phyloP scores from a whole-genome alignment of 345 rosid genomes.

The Pistacia atlantica region DNA sequence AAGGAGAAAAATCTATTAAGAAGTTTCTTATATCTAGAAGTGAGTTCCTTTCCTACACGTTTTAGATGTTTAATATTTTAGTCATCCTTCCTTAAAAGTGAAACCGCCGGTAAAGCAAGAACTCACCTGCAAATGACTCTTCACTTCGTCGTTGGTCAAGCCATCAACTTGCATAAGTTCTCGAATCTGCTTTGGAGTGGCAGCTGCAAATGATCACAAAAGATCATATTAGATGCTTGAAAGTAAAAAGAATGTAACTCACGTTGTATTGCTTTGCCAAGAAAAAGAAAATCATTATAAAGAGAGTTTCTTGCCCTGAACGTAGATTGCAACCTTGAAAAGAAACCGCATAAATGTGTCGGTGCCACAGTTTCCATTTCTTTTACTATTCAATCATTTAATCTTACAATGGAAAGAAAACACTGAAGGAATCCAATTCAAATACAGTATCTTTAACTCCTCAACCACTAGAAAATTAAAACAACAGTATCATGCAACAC shows the following conservation, averaged over 20 bases:
- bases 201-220: constrained; percentile 52
- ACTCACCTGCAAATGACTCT: constrained; percentile 94
- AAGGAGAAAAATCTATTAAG: not conserved
- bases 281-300: not conserved
- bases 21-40: not conserved
- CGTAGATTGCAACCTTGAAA: not conserved
- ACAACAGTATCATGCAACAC: not conserved
- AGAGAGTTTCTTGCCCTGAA: not conserved
- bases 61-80: constrained; percentile 10
- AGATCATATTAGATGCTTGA: constrained; percentile 11
- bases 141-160: constrained; percentile 95
- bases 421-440: not conserved
- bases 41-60: constrained; percentile 1
- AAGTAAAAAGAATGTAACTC: constrained; percentile 7
- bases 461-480: constrained; percentile 7
- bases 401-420: not conserved
- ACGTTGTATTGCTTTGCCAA: not conserved
- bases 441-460: not conserved
- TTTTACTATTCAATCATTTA: not conserved
- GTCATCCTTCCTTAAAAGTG: constrained; percentile 15
- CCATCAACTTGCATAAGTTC: constrained; percentile 96
- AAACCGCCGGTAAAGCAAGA: constrained; percentile 4
- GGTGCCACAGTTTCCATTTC: not conserved
- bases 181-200: constrained; percentile 96
- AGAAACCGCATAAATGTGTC: not conserved